Evolutionary conservation across 345 rosid species (phyloP).

Genomic region (Salix suchowensis): DNA sequence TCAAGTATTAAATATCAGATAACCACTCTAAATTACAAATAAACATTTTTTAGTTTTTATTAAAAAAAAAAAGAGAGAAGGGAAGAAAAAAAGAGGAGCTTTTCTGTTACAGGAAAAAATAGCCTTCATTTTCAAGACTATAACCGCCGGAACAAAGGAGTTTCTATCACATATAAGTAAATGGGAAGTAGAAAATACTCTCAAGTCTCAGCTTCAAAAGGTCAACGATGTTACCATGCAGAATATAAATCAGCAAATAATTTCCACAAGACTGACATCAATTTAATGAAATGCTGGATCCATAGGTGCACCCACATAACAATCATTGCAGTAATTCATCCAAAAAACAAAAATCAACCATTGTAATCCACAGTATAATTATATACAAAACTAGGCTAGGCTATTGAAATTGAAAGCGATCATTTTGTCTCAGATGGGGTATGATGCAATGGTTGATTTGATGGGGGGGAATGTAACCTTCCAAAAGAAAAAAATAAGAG

Average conservation of each 20-base stretch:
- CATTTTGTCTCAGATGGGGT: background rate
- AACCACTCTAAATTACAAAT: too few species aligned
- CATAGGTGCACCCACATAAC: background rate
- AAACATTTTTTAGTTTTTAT: too few species aligned
- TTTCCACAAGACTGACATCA: background rate
- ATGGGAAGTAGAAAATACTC: background rate
- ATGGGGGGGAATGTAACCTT: conserved; percentile 1
- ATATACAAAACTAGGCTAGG: background rate
- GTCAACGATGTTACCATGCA: background rate
- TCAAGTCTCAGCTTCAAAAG: too few species aligned
- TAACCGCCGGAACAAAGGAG: background rate
- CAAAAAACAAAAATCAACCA: background rate
- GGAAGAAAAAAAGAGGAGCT: too few species aligned
- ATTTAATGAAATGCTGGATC: background rate
- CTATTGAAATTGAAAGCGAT: background rate
- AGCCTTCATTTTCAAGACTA: background rate
- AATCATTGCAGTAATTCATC: background rate
- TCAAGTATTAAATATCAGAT: too few species aligned
- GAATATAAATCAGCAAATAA: background rate
- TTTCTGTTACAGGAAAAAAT: background rate
- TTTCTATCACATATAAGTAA: background rate
- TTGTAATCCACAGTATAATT: background rate
- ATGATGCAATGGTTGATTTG: background rate
- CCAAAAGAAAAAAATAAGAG: background rate
- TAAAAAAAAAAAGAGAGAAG: too few species aligned